Evolutionary conservation across 108 stramenopile species (phyloP).

Genomic region (Chaetoceros tenuissimus): DNA sequence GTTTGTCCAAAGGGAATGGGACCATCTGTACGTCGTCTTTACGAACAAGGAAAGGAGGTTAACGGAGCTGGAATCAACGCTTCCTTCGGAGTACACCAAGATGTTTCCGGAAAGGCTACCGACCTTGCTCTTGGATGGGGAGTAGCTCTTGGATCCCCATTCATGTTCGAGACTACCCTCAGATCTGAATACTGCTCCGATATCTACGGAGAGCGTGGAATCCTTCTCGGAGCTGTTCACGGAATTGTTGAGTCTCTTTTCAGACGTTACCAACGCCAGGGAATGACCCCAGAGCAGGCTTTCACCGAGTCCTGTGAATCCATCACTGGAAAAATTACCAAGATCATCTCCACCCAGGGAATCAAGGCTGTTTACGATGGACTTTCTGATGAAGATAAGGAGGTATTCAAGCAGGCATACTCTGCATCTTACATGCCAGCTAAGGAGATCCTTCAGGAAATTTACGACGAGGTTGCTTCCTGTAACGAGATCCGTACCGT

Average conservation of each 20-base stretch:
- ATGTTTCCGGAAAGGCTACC: conserved; percentile 89
- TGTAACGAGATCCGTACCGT: conserved; percentile 97
- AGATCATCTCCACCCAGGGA: conserved; percentile 92
- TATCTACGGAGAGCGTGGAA: conserved; percentile 97
- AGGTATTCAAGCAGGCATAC: conserved; percentile 88
- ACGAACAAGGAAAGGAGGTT: conserved; percentile 98
- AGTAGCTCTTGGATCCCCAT: conserved; percentile 93
- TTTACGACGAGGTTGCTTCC: conserved; percentile 95
- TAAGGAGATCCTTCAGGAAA: conserved; percentile 98
- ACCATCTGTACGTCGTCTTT: conserved; percentile 94
- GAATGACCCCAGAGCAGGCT: conserved; percentile 93
- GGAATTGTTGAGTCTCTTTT: conserved; percentile 96
- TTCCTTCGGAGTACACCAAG: conserved; percentile 94
- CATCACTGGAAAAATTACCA: conserved; percentile 96
- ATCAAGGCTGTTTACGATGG: conserved; percentile 95
- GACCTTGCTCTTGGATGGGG: conserved; percentile 97
- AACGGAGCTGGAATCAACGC: conserved; percentile 98
- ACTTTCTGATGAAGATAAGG: conserved; percentile 79
- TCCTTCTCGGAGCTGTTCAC: conserved; percentile 95
- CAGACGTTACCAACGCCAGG: conserved; percentile 93
- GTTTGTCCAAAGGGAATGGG: conserved; percentile 99
- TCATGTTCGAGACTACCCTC: conserved; percentile 95
- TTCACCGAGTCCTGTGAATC: conserved; percentile 90
- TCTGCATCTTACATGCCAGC: conserved; percentile 92
- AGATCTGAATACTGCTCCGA: conserved; percentile 94